Evolutionary conservation across 2,329 filamentous ascomycete genomes (phyloP).

Genomic region (Cordyceps pruinosa): DNA sequence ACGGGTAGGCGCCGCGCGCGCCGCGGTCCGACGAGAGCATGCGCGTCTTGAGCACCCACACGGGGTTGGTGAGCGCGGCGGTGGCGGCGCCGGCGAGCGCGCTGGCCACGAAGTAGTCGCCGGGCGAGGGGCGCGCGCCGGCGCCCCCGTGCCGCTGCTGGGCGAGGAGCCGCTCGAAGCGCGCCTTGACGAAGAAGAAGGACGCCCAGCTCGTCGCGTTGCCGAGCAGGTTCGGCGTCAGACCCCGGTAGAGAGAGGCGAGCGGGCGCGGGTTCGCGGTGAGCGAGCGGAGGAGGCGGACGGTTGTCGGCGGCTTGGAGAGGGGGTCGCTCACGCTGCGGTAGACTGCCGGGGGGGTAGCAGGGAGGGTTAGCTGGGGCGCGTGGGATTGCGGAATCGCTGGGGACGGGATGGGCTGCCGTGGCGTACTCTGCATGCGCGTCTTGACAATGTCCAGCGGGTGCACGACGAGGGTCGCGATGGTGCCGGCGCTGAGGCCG

Average conservation of each 20-base stretch:
- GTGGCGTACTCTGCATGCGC: slow-evolving; percentile 72
- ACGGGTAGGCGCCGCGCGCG: slow-evolving; percentile 71
- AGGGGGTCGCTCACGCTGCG: slow-evolving; percentile 34
- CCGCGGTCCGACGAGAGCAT: slow-evolving; percentile 82
- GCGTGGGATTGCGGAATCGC: no score
- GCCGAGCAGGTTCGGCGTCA: slow-evolving; percentile 84
- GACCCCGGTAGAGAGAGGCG: slow-evolving; percentile 75
- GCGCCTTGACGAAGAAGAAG: slow-evolving; percentile 76
- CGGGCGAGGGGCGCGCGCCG: slow-evolving; percentile 33
- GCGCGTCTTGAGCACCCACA: slow-evolving; percentile 97
- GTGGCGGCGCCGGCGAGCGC: slow-evolving; percentile 65
- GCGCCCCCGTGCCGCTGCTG: slow-evolving; percentile 14
- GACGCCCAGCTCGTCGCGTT: slow-evolving; percentile 86
- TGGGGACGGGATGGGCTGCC: no score
- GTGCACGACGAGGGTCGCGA: slow-evolving; percentile 81
- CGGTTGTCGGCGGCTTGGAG: slow-evolving; percentile 37
- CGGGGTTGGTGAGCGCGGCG: slow-evolving; percentile 80
- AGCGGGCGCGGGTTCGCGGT: slow-evolving; percentile 47
- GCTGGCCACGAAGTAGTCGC: slow-evolving; percentile 77
- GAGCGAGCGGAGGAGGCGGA: slow-evolving; percentile 46
- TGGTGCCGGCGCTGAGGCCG: slow-evolving; percentile 80
- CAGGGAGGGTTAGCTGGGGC: neutral
- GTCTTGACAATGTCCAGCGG: slow-evolving; percentile 96
- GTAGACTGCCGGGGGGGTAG: slow-evolving; percentile 38
- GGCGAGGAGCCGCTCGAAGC: slow-evolving; percentile 42